A percentile compares a stretch with the other conserved stretches of the same genome.
phyloP scores from a whole-genome alignment of 164 flowering plant genomes.

The Stephania cephalantha region DNA sequence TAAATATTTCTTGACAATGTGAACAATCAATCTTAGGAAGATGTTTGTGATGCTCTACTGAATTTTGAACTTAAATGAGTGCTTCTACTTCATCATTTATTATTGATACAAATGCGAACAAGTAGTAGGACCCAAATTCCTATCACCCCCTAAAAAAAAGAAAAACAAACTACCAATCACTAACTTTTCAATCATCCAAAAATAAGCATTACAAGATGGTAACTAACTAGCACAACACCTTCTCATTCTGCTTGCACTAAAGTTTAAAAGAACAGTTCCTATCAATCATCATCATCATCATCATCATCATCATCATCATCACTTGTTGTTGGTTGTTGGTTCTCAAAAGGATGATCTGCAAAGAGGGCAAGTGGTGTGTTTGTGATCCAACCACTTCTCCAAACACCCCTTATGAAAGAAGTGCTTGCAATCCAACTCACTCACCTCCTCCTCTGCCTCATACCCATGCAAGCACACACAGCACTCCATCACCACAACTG shows the following conservation, averaged over 20 bases:
- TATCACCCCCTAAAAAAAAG: background rate
- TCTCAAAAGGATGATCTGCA: conserved; percentile 42
- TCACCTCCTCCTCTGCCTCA: conserved; percentile 54
- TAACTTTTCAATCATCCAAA: background rate
- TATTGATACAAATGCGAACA: background rate
- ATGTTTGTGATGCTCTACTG: no score
- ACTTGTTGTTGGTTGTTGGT: background rate
- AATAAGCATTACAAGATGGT: conserved; percentile 9
- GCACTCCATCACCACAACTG: conserved; percentile 28
- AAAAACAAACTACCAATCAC: background rate
- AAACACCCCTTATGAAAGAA: conserved; percentile 67
- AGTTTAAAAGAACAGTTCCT: background rate
- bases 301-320: no score
- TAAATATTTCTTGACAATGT: background rate
- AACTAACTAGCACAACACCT: background rate
- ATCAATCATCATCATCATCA: background rate
- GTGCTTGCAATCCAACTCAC: conserved; percentile 68
- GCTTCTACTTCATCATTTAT: background rate
- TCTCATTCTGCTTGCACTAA: background rate
- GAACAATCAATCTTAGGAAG: no score
- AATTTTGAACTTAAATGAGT: background rate
- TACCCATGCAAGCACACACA: conserved; percentile 61
- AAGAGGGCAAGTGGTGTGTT: conserved; percentile 54
- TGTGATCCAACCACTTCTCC: conserved; percentile 59
- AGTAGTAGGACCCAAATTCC: background rate